Evolutionary conservation across 208 protist species (phyloP), one percentile per base, ranked within the genome.

Genomic region (Kentomonas sorsogonicus): DNA sequence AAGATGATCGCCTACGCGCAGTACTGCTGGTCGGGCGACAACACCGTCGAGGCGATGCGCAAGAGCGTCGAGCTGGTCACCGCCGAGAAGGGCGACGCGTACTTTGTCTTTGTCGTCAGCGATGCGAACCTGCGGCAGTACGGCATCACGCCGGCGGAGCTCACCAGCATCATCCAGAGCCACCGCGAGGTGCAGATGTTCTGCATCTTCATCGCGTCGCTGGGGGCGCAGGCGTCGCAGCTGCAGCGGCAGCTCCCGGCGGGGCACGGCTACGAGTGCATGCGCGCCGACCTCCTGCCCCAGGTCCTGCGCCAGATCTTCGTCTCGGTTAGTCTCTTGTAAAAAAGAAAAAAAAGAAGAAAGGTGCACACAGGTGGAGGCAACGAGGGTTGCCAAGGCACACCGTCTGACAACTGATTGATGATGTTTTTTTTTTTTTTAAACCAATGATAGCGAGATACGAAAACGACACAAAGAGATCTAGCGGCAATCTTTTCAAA

Each of bases 81-180:
- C 10, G 67, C 80, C 33, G 72, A 89, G 51, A 88, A 93, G 50
- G 91, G 77, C 2, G 89, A 96, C 56, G 77, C 96, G 22, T 89
- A 90, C 61, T 93, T 97, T 73, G 94, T 98, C 3, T 90, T 97
- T 68, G 73, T 97, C 15, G 78, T 98, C 39, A 94, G 82, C 53
- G 95, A 98, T 53, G 95, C 95, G 22, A 98, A 98, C 59, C 69
- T 98, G 36, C 71, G 73, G 15, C 83, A 82, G 18, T 98, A 98
- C 70, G 93, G 91, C 55, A 97, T 97, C 51, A 63, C 59, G 0
- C 74, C 83, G 16, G 55, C 70, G n/a, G 77, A 91, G 61, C 56
- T 96, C 58, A 47, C 79, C 23, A 41, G 53, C 31, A 87, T 94
- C 53, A 90, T 96, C 39, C 54, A 58, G 29, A 83, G 77, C 36